Base-by-base conservation (phyloP, 2,329 filamentous ascomycete genomes). In the Cladosporium sp. region DNA sequence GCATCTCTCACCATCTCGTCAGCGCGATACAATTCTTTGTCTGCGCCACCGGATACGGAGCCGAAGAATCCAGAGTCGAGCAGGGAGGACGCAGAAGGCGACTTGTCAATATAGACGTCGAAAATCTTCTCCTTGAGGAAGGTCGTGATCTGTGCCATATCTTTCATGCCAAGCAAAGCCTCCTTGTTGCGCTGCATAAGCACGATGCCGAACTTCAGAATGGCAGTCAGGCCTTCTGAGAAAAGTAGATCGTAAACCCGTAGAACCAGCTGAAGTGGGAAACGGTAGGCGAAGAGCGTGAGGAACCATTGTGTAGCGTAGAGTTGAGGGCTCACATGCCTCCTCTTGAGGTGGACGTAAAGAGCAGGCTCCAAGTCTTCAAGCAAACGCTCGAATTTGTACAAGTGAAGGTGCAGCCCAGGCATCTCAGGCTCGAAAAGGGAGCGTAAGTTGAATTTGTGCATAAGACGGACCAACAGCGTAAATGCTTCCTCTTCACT, bases 261-360 rank as follows among this genome's bases (percentile, higher is more conserved):
- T 59, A 99, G 86, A 6, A 99, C 94, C 9, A 99, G 85, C 71
- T 99, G 94, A 7, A 99, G 82, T 8, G 94, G 94, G 74, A 99
- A 99, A 42, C 95, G 89, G 74, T 99, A 99, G 34, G 93, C 92
- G 71, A 99, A 99, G n/a, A 99, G 82, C 0, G 94, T 99, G 51
- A 99, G 82, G 75, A 99, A 99, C 94, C 94, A 99, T 74, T 99
- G 94, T 0, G 94, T 99, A 45, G 94, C 94, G 72, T 99, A 99
- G 8, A 99, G 82, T 70, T 96, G 91, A 0, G 94, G 89, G 8
- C 89, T 89, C 57, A 99, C 94, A 64, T 90, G 88, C 58, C 89
- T 86, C 60, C 94, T 87, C 69, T 90, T 89, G 58, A 99, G 84
- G 74, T 99, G 94, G 72, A 93, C 97, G 75, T 96, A 97, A 6